These are phyloP conservation scores for Calycina herbarum DNA, from an alignment of 2,329 filamentous ascomycete species.

Conservation along the genomic window DNA sequence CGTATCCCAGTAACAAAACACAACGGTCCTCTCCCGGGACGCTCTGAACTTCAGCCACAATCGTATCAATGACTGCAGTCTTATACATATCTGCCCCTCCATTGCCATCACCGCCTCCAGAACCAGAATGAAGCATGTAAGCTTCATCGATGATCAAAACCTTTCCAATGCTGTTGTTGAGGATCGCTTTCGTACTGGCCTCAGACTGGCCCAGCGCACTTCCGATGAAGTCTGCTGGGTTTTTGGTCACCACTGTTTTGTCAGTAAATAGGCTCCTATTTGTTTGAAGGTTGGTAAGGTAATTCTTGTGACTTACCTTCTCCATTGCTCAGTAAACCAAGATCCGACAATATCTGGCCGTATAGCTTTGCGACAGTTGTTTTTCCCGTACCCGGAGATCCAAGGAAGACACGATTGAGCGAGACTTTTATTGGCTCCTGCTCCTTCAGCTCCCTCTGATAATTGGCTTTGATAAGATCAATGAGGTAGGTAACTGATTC, in stretches of 20 bases:
- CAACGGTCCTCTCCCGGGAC: slow-evolving; percentile 70
- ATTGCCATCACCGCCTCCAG: slow-evolving; percentile 34
- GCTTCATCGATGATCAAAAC: slow-evolving; percentile 81
- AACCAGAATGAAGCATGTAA: slow-evolving; percentile 59
- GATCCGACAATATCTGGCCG: slow-evolving; percentile 63
- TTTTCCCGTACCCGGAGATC: slow-evolving; percentile 73
- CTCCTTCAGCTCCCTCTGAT: slow-evolving; percentile 63
- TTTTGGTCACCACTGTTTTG: slow-evolving; percentile 63
- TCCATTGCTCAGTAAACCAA: slow-evolving; percentile 66
- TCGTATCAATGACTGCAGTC: slow-evolving; percentile 65
- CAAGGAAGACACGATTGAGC: slow-evolving; percentile 70
- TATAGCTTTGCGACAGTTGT: slow-evolving; percentile 75
- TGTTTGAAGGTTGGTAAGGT: slow-evolving; percentile 2
- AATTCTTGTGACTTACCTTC: slow-evolving; percentile 52
- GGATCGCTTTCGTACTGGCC: slow-evolving; percentile 68
- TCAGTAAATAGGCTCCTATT: background rate
- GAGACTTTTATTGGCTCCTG: slow-evolving; percentile 58
- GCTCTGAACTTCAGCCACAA: slow-evolving; percentile 74
- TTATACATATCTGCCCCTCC: slow-evolving; percentile 52
- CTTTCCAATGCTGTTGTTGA: slow-evolving; percentile 66
- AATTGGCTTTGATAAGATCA: slow-evolving; percentile 64
- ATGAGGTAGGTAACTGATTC: slow-evolving; percentile 57
- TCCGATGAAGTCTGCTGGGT: slow-evolving; percentile 72
- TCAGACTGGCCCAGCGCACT: slow-evolving; percentile 65
- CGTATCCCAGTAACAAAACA: slow-evolving; percentile 70